Conservation (phyloP, 1,284 basidiomycete species). For the Ustilago crameri region DNA sequence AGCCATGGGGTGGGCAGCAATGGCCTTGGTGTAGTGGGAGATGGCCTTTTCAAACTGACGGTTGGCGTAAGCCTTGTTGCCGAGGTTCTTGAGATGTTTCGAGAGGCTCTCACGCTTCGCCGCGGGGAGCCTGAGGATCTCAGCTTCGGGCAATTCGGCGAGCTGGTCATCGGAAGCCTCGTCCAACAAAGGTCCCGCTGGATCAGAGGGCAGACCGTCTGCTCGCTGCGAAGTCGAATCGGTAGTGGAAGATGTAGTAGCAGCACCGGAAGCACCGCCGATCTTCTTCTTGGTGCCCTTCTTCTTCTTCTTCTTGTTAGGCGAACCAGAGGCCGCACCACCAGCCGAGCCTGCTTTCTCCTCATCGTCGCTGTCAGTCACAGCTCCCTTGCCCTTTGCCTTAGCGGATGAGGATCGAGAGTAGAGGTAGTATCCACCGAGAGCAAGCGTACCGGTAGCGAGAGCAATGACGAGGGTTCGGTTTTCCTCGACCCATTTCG, state of each 20-base stretch:
- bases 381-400: constrained; percentile 31
- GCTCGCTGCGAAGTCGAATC: constrained; percentile 31
- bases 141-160: constrained; percentile 54
- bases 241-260: constrained; percentile 13
- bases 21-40: constrained; percentile 81
- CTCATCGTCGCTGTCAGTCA: constrained; percentile 36
- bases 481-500: constrained; percentile 64
- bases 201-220: constrained; percentile 31
- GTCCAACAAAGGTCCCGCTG: constrained; percentile 61
- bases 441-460: constrained; percentile 57
- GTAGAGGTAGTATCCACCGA: constrained; percentile 62
- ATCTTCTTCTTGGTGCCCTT: constrained; percentile 61
- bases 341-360: constrained; percentile 47
- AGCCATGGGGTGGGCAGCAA: constrained; percentile 87
- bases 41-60: constrained; percentile 83
- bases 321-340: constrained; percentile 22
- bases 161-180: constrained; percentile 63
- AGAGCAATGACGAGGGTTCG: constrained; percentile 59
- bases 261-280: constrained; percentile 9
- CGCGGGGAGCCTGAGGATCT: constrained; percentile 57
- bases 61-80: constrained; percentile 87
- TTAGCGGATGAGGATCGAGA: constrained; percentile 39
- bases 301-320: constrained; percentile 59
- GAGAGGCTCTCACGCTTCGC: constrained; percentile 76
- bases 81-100: constrained; percentile 83